Percentiles rank a stretch among this genome's conserved stretches.
These are phyloP conservation scores for Juncus effusus DNA, from an alignment of 176 grass and related monocot genomes.

Conservation along the genomic window DNA sequence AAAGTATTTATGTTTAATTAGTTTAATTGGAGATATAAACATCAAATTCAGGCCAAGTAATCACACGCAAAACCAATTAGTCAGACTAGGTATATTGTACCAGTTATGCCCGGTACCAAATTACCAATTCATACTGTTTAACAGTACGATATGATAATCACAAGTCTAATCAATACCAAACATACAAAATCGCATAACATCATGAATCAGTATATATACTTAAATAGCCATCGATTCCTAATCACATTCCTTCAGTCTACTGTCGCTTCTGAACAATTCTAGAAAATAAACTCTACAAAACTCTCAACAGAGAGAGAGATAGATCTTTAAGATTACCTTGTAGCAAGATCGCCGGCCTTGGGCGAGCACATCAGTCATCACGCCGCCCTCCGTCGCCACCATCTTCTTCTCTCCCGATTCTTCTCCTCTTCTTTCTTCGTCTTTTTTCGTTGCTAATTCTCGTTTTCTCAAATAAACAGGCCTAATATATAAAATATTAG, in stretches of 20 bases:
- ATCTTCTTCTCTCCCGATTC: not conserved
- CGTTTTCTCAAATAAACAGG: no score
- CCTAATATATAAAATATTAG: no score
- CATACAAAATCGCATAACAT: not conserved
- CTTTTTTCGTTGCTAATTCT: not conserved
- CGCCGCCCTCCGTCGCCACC: constrained; percentile 18
- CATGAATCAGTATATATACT: not conserved
- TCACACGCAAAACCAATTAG: no score
- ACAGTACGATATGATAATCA: no score
- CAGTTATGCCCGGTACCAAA: not conserved
- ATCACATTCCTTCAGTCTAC: not conserved
- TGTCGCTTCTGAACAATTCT: constrained; percentile 2
- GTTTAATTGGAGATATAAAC: no score
- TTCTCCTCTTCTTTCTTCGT: not conserved
- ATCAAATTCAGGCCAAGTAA: no score
- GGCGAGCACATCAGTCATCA: constrained; percentile 80
- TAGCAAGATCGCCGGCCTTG: constrained; percentile 72
- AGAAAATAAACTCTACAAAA: not conserved
- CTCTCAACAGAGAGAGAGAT: not conserved
- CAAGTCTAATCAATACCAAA: no score
- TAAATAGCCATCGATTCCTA: not conserved
- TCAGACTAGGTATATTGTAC: not conserved
- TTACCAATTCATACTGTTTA: not conserved
- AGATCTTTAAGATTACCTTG: constrained; percentile 38
- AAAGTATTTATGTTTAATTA: no score